Base-by-base conservation (phyloP, 1,284 basidiomycete species). In the Pisolithus thermaeus region DNA sequence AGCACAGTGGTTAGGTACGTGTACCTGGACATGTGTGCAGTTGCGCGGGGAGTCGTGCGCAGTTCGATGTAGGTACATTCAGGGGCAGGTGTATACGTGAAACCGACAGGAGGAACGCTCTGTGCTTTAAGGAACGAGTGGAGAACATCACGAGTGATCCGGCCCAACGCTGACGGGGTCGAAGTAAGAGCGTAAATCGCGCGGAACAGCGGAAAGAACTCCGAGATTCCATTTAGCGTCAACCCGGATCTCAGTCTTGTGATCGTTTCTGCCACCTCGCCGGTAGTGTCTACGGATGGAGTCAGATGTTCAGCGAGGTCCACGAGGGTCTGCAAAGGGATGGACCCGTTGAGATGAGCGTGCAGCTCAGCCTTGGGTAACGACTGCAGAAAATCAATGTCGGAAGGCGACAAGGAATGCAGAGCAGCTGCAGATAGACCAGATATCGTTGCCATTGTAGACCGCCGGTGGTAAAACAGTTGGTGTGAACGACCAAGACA, bases 291-390 rank as follows among this genome's bases (percentile, higher is more conserved):
- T 32, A 52, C 37, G 0, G 65, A 20, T 8, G 55, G 53, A 3
- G 65, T 59, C 46, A 75, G 74, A 38, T 80, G 72, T n/a, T 61
- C 59, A 0, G 84, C 84, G n/a, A 92, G 78, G 16, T 80, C 72
- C 53, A 81, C 78, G 0, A 92, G 75, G n/a, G 79, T 69, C 0
- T 69, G 47, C 25, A 90, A 69, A 1, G 89, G 89, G 27, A 92
- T 90, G 7, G 80, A 91, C 1, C 89, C 89, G 59, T 91, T 90
- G 7, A 91, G 75, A 63, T 91, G 89, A 0, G 89, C 88, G 56
- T 92, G 89, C 0, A 92, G 74, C 63, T 92, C 89, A 0, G 88
- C 87, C 66, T 90, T 91, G 16, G 84, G 84, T 0, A 90, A 72
- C 3, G 56, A 56, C 50, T 78, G 70, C 43, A 91, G 67, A 63